These are phyloP conservation scores for Dendrobium catenatum DNA, from an alignment of 106 monocot species.

Conservation along the genomic window DNA sequence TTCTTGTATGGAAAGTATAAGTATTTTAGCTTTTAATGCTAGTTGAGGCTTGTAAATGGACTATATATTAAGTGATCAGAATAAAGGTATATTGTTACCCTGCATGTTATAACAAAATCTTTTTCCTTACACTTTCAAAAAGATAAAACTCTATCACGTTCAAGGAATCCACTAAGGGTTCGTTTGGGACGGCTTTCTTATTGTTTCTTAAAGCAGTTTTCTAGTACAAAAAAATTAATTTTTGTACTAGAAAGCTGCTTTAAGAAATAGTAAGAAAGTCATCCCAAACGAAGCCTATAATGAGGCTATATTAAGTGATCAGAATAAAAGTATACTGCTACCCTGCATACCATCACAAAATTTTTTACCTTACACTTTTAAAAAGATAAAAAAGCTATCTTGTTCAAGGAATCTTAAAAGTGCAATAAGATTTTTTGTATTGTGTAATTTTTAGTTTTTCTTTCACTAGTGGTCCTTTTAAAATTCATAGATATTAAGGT, in stretches of 20 bases:
- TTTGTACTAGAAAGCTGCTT: too few species aligned
- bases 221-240: too few species aligned
- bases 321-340: background rate
- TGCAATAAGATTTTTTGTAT: background rate
- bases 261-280: too few species aligned
- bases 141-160: background rate
- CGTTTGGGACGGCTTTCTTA: too few species aligned
- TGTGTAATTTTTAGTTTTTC: too few species aligned
- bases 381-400: background rate
- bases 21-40: background rate
- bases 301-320: too few species aligned
- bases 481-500: background rate
- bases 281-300: too few species aligned
- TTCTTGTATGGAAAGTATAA: background rate
- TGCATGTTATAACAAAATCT: background rate
- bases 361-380: background rate
- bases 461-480: too few species aligned
- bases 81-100: background rate
- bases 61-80: background rate
- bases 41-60: background rate
- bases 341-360: background rate
- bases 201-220: too few species aligned
- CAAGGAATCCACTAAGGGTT: background rate
- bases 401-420: background rate
- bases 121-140: background rate